These are phyloP conservation scores for Termitomyces sp. DNA, from an alignment of 768 basidiomycete species.

Conservation along the genomic window DNA sequence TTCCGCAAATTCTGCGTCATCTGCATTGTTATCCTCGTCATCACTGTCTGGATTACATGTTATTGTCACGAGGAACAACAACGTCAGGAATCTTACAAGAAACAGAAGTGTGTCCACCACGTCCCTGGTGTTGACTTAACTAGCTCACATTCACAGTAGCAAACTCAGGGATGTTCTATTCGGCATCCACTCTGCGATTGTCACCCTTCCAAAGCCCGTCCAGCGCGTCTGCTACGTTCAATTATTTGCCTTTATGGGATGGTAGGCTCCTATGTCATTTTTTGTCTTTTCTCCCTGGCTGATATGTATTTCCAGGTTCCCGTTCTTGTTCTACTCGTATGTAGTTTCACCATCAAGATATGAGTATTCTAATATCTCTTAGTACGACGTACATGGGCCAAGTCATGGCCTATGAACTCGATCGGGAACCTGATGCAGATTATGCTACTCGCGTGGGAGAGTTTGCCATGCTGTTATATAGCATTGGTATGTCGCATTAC, in stretches of 20 bases:
- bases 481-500: constrained; percentile 59
- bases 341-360: constrained; percentile 21
- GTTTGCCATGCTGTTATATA: constrained; percentile 88
- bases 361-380: not conserved
- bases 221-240: constrained; percentile 91
- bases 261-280: constrained; percentile 45
- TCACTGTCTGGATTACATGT: constrained; percentile 89
- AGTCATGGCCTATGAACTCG: constrained; percentile 82
- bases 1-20: constrained; percentile 96
- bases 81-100: constrained; percentile 42
- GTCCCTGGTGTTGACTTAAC: not conserved
- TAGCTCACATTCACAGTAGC: constrained; percentile 31
- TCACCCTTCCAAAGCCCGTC: constrained; percentile 79
- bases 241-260: constrained; percentile 95
- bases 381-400: constrained; percentile 95
- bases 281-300: constrained; percentile 7
- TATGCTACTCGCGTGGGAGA: constrained; percentile 83
- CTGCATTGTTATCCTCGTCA: constrained; percentile 72
- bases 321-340: constrained; percentile 90
- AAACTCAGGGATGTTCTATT: constrained; percentile 69
- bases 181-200: constrained; percentile 73
- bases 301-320: constrained; percentile 59
- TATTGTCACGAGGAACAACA: constrained; percentile 80
- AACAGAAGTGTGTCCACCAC: constrained; percentile 34
- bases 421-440: constrained; percentile 75